Evolutionary conservation across 2,329 filamentous ascomycete genomes (phyloP).

Genomic region (Trichophyton schoenleinii): DNA sequence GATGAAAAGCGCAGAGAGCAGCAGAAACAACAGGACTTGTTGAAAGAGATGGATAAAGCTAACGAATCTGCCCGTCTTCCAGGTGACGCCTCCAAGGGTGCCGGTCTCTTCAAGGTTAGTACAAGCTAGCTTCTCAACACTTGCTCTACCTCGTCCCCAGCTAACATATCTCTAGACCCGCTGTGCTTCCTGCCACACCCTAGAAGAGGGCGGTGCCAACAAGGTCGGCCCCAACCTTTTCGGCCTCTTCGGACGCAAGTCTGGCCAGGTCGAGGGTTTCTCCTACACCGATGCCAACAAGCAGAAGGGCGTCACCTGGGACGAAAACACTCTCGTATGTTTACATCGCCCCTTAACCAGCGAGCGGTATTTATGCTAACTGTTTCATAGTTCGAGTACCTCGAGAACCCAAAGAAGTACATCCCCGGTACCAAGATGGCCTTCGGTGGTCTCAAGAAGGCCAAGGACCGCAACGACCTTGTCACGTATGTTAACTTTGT

Average conservation of each 20-base stretch:
- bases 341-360: no score
- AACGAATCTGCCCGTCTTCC: conserved; percentile 6
- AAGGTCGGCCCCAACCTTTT: conserved; percentile 96
- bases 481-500: conserved; percentile 63
- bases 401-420: conserved; percentile 99
- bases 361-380: conserved; percentile 16
- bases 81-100: conserved; percentile 14
- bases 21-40: background rate
- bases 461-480: conserved; percentile 96
- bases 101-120: conserved; percentile 14
- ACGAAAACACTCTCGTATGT: conserved; percentile 68
- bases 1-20: conserved; percentile 6
- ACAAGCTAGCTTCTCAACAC: conserved; percentile 3
- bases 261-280: conserved; percentile 81
- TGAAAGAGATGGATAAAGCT: conserved; percentile 6
- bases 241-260: conserved; percentile 95
- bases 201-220: conserved; percentile 82
- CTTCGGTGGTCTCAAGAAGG: conserved; percentile 99
- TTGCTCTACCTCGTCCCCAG: conserved; percentile 10
- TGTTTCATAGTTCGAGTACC: conserved; percentile 68
- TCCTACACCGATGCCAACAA: conserved; percentile 99
- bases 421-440: conserved; percentile 99
- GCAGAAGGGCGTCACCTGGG: conserved; percentile 82
- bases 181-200: conserved; percentile 96
- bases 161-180: conserved; percentile 59